Evolutionary conservation across 108 stramenopile genomes (phyloP), one percentile per base, ranked within the genome.

Genomic region (Discostella pseudostelligera): DNA sequence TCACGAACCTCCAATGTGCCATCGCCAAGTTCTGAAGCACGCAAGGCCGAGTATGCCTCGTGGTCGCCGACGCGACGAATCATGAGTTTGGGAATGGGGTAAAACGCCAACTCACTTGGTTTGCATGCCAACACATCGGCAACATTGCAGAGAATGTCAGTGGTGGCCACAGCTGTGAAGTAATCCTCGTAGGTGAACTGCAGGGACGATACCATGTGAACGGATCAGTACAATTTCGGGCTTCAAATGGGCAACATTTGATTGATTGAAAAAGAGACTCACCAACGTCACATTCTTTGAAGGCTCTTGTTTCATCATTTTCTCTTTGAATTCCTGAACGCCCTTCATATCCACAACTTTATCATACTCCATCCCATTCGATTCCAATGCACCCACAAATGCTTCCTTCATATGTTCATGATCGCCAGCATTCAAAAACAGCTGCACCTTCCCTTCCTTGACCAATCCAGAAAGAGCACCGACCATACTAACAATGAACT

Each of bases 41-140:
- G 91, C 43, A 78, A 70, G 13, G 92, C 92, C 2, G 92, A 94
- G 81, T 90, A 87, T 20, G 86, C 88, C 60, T 96, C 95, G 58
- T 96, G 95, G 64, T 96, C 95, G 39, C 95, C 89, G 22, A 96
- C 95, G 44, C 95, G 86, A 62, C 95, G 92, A 74, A 96, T 92
- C 74, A 91, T 88, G 26, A 96, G 74, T 65, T 94, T 96, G 61
- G 95, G 95, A 47, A 93, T 70, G 32, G 87, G 86, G 59, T 96
- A 96, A 70, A 96, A 96, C 25, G 95, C 95, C 59, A 96, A 62
- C 73, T 95, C 94, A 48, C 83, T 84, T 13, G 94, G 94, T 73
- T 95, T 95, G 81, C 89, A 90, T 2, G 86, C 81, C 54, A 96
- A 75, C 17, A 96, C 84, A 87, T 96, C 93, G 7, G 89, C 74